Evolutionary conservation across 2,329 filamentous ascomycete genomes (phyloP).

Genomic region (Blumeria hordei): DNA sequence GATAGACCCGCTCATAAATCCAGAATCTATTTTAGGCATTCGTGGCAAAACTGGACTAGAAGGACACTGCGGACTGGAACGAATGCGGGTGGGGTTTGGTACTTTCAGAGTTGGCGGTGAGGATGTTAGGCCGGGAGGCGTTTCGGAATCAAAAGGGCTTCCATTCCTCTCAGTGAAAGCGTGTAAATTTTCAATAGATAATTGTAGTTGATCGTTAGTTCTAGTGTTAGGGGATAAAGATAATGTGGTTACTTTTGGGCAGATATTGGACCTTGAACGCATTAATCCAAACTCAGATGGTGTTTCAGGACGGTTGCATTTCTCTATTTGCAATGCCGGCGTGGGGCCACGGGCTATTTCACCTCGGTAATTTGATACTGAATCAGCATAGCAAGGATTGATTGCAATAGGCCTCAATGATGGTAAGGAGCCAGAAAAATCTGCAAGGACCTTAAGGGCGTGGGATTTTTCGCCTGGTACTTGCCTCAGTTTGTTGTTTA

Average conservation of each 20-base stretch:
- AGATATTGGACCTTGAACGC: too few species aligned
- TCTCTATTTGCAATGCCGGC: conserved; percentile 17
- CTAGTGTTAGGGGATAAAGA: conserved; percentile 2
- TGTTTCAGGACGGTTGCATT: too few species aligned
- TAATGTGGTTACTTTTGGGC: too few species aligned
- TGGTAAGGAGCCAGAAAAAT: conserved; percentile 68
- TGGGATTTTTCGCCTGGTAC: conserved; percentile 52
- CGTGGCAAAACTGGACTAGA: conserved; percentile 35
- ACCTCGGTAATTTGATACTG: conserved; percentile 32
- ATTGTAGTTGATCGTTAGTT: conserved; percentile 13
- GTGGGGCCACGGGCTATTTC: conserved; percentile 56
- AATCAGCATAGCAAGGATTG: conserved; percentile 22
- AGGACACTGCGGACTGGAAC: conserved; percentile 58
- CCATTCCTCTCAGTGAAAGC: conserved; percentile 23
- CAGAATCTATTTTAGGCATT: conserved; percentile 40
- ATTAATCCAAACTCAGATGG: too few species aligned
- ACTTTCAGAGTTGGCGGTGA: conserved; percentile 62
- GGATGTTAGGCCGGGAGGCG: conserved; percentile 64
- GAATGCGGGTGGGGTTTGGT: conserved; percentile 34
- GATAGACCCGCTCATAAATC: conserved; percentile 61
- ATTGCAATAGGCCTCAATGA: conserved; percentile 50
- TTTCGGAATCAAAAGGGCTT: conserved; percentile 28
- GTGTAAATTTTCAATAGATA: conserved; percentile 20
- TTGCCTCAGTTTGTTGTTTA: conserved; percentile 45
- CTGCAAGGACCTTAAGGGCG: conserved; percentile 71